These are phyloP conservation scores for Spatholobus suberectus DNA, from an alignment of 306 rosid genomes.

Conservation along the genomic window DNA sequence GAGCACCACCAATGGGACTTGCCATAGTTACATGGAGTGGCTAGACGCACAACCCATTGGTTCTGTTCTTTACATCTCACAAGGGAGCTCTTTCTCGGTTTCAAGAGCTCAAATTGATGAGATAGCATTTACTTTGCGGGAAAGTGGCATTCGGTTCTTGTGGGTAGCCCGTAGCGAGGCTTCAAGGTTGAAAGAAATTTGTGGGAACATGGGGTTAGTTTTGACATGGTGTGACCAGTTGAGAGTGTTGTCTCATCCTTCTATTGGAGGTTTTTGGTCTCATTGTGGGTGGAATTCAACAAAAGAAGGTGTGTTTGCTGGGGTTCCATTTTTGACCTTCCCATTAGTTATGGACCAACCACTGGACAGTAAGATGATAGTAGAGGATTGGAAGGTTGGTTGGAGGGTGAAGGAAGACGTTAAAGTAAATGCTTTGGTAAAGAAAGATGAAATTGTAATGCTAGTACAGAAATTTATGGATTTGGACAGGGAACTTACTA, in stretches of 20 bases:
- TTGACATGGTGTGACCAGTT: conserved; percentile 65
- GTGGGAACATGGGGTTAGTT: conserved; percentile 44
- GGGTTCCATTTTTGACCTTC: conserved; percentile 50
- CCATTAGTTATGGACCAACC: conserved; percentile 54
- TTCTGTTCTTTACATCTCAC: conserved; percentile 57
- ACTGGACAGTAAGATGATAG: conserved; percentile 49
- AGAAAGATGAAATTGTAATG: conserved; percentile 43
- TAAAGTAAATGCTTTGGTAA: not conserved
- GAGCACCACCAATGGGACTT: not conserved
- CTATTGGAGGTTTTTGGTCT: conserved; percentile 60
- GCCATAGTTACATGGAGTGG: conserved; percentile 45
- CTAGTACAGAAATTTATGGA: conserved; percentile 46
- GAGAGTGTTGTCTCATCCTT: conserved; percentile 50
- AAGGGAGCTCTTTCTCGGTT: conserved; percentile 51
- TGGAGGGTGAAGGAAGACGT: conserved; percentile 44
- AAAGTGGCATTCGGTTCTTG: conserved; percentile 39
- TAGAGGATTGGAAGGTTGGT: conserved; percentile 56
- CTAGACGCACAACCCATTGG: conserved; percentile 46
- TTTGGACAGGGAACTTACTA: conserved; percentile 2
- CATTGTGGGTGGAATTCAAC: conserved; percentile 69
- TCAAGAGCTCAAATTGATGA: conserved; percentile 52
- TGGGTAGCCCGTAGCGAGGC: conserved; percentile 46
- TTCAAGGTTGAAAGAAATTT: conserved; percentile 28
- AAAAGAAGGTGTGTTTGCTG: conserved; percentile 51
- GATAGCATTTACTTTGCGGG: conserved; percentile 32